phyloP scores from a whole-genome alignment of 1,139 yeast species.

The Hanseniaspora uvarum region DNA sequence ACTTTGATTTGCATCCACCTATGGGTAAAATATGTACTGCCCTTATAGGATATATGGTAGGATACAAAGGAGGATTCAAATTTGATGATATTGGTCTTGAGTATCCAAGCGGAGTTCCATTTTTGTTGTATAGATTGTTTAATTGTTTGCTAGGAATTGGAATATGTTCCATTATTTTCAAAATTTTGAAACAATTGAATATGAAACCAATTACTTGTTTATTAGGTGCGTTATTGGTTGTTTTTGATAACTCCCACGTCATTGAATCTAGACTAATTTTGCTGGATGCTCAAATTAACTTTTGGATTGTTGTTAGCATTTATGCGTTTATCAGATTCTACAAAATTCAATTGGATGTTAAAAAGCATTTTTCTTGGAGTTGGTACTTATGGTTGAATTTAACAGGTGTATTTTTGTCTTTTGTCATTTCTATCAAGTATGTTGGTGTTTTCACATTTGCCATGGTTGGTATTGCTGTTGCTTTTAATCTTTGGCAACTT shows the following conservation, averaged over 20 bases:
- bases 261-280: slow-evolving; percentile 82
- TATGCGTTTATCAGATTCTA: slow-evolving; percentile 71
- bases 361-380: slow-evolving; percentile 47
- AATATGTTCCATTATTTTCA: slow-evolving; percentile 72
- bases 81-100: slow-evolving; percentile 85
- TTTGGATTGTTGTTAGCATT: slow-evolving; percentile 70
- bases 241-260: slow-evolving; percentile 87
- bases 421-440: slow-evolving; percentile 88
- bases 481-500: slow-evolving; percentile 76
- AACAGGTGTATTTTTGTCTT: slow-evolving; percentile 78
- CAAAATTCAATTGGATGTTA: slow-evolving; percentile 43
- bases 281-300: slow-evolving; percentile 77
- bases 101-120: slow-evolving; percentile 72
- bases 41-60: slow-evolving; percentile 74
- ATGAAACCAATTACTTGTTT: slow-evolving; percentile 70
- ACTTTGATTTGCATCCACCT: slow-evolving; percentile 96
- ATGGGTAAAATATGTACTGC: slow-evolving; percentile 91
- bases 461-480: slow-evolving; percentile 77
- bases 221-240: slow-evolving; percentile 68
- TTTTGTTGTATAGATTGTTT: slow-evolving; percentile 71
- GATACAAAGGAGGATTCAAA: slow-evolving; percentile 82
- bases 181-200: slow-evolving; percentile 73
- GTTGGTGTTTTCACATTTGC: slow-evolving; percentile 88
- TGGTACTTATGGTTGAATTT: slow-evolving; percentile 87
- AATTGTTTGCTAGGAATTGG: slow-evolving; percentile 75